Conservation (phyloP, 805 yeast genomes). For the Torulaspora gathmanii region DNA sequence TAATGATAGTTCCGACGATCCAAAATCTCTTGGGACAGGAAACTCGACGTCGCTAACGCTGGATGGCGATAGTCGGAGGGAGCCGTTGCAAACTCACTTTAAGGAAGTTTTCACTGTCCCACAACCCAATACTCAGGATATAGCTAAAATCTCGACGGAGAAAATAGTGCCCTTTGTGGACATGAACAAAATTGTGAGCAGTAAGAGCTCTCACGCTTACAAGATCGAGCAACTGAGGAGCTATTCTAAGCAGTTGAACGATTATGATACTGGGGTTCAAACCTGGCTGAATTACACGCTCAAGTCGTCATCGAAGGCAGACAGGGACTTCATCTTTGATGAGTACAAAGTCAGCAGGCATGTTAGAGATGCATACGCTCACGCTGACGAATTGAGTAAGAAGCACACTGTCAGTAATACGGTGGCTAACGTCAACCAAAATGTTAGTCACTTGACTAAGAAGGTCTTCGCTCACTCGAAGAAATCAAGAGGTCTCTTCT, state of each 20-base stretch:
- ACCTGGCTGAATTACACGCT: constrained; percentile 46
- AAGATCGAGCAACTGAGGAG: constrained; percentile 27
- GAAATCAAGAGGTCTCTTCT: constrained; percentile 49
- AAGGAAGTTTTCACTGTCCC: constrained; percentile 15
- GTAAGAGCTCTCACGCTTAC: constrained; percentile 19
- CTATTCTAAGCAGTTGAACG: constrained; percentile 38
- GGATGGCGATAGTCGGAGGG: constrained; percentile 9
- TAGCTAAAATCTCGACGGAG: constrained; percentile 37
- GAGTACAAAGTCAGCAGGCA: constrained; percentile 44
- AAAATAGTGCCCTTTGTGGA: constrained; percentile 40
- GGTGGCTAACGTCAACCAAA: constrained; percentile 42
- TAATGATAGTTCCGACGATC: constrained; percentile 14
- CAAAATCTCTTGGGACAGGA: constrained; percentile 9
- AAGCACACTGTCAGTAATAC: constrained; percentile 40
- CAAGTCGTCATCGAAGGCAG: constrained; percentile 29
- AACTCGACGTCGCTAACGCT: constrained; percentile 9
- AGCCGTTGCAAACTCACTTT: constrained; percentile 15
- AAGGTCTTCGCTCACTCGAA: constrained; percentile 49
- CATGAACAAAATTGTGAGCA: constrained; percentile 39
- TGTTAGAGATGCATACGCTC: constrained; percentile 62
- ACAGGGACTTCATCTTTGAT: constrained; percentile 31
- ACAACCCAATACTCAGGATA: constrained; percentile 19
- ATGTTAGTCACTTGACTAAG: constrained; percentile 47
- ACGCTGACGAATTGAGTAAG: constrained; percentile 45
- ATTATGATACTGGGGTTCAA: constrained; percentile 53